Base-by-base conservation (phyloP, 345 rosid species). In the Pistacia atlantica region DNA sequence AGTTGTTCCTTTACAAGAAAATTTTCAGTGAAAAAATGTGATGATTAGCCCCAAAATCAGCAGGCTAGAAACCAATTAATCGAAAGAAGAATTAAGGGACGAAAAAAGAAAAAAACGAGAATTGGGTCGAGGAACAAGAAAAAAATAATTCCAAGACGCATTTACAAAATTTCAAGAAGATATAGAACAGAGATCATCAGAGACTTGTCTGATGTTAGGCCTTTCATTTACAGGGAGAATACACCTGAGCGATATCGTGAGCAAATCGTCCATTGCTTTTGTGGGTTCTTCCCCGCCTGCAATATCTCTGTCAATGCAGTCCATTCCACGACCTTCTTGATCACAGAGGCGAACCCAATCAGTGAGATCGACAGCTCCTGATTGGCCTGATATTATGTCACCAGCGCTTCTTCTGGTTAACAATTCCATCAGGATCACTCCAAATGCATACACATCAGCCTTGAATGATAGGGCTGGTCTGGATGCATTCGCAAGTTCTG, bases 341-440 rank as follows among this genome's bases (percentile, higher is more conserved):
- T 93, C 89, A 48, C 96, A 95, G 25, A 93, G 77, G 73, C 87
- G 79, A 55, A 95, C 94, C 99, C 99, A 95, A 74, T 93, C 98
- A 0, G 93, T 89, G 31, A 95, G 90, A 76, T 95, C 98, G 8
- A 95, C 98, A 0, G 97, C 99, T 67, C 99, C 98, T 2, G 98
- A 88, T 65, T 92, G 98, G 56, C 99, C 99, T 2, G 97, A 95
- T 74, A 95, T 93, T 79, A 95, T 95, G 82, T 95, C 99, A 20
- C 99, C 96, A 0, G 99, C 99, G 18, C 99, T 91, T 75, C 94
- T 86, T 84, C 96, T 84, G 4, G 98, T 95, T 74, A 95, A 80
- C 77, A 95, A 80, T 83, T 93, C 99, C 99, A 95, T 88, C 65
- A 95, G 73, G 65, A 95, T 92, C 72, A 95, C 99, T 22, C 99